Percentiles rank a stretch among this genome's conserved stretches.
Evolutionary conservation across 2,329 filamentous ascomycete genomes (phyloP).

Genomic region (Lachnellula subtilissima): DNA sequence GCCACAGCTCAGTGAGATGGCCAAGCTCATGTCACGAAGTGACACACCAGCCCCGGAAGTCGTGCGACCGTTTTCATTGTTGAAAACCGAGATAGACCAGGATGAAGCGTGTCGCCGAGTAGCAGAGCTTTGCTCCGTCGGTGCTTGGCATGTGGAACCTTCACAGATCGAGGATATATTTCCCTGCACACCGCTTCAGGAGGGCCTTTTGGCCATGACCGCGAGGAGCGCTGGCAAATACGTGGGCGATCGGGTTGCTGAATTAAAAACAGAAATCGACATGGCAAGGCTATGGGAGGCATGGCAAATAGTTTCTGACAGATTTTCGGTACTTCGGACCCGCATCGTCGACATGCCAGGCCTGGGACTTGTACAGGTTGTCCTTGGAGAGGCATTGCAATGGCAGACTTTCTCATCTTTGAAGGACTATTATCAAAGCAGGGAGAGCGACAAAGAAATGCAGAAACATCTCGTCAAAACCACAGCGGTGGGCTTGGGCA

Average conservation of each 20-base stretch:
- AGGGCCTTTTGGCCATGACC: conserved; percentile 34
- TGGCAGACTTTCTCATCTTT: conserved; percentile 11
- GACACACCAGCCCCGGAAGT: neutral
- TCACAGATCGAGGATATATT: conserved; percentile 32
- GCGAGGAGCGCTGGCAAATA: conserved; percentile 30
- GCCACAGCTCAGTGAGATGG: conserved; percentile 39
- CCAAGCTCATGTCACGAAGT: conserved; percentile 24
- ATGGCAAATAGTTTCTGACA: conserved; percentile 15
- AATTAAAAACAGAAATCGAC: conserved; percentile 11
- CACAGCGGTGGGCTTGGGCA: too few relatives aligned
- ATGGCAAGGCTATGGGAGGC: conserved; percentile 10
- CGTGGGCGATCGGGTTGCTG: conserved; percentile 26
- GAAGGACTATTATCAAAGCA: conserved; percentile 9
- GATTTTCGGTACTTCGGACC: conserved; percentile 30
- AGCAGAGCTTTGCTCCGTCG: too few relatives aligned
- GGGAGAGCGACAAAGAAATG: too few relatives aligned
- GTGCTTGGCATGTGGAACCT: neutral
- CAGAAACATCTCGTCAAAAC: too few relatives aligned
- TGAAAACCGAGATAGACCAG: neutral
- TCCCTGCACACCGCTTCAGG: conserved; percentile 34
- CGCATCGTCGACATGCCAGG: conserved; percentile 27
- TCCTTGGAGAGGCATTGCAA: conserved; percentile 5
- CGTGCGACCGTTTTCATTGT: conserved; percentile 15
- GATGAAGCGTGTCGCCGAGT: too few relatives aligned
- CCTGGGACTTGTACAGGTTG: conserved; percentile 14